These are phyloP conservation scores for Ophiosphaerella narmari DNA, from an alignment of 2,329 filamentous ascomycete genomes.

Conservation along the genomic window DNA sequence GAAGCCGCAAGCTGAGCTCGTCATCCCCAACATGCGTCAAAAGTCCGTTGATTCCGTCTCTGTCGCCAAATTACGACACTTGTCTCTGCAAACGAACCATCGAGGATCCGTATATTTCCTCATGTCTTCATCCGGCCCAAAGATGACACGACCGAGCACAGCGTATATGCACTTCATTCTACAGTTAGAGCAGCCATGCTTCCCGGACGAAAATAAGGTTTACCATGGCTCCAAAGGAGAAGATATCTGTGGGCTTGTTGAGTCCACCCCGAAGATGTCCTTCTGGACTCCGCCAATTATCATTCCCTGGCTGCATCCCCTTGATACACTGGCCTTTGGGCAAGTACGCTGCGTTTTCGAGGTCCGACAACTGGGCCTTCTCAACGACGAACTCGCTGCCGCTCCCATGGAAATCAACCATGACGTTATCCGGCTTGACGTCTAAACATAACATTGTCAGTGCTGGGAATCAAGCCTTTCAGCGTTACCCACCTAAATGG, in stretches of 20 bases:
- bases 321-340: slow-evolving; percentile 37
- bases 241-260: slow-evolving; percentile 37
- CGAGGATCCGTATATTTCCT: slow-evolving; percentile 15
- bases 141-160: slow-evolving; percentile 27
- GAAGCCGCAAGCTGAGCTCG: slow-evolving; percentile 31
- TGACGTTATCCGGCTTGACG: slow-evolving; percentile 37
- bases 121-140: slow-evolving; percentile 33
- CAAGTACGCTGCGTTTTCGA: slow-evolving; percentile 44
- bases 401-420: slow-evolving; percentile 23
- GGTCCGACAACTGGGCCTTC: slow-evolving; percentile 29
- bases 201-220: slow-evolving; percentile 5
- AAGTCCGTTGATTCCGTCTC: slow-evolving; percentile 32
- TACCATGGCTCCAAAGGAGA: slow-evolving; percentile 36
- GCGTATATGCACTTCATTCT: slow-evolving; percentile 30
- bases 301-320: slow-evolving; percentile 35
- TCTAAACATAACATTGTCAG: slow-evolving; percentile 16
- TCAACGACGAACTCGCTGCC: slow-evolving; percentile 17
- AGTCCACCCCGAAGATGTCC: slow-evolving; percentile 31
- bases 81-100: slow-evolving; percentile 36
- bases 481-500: slow-evolving; percentile 26
- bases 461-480: neutral
- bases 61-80: slow-evolving; percentile 36
- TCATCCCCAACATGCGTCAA: slow-evolving; percentile 37
- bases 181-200: neutral
- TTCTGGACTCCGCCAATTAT: slow-evolving; percentile 42